These are phyloP conservation scores for Didymella lethalis DNA, from an alignment of 2,329 filamentous ascomycete genomes.

Conservation along the genomic window DNA sequence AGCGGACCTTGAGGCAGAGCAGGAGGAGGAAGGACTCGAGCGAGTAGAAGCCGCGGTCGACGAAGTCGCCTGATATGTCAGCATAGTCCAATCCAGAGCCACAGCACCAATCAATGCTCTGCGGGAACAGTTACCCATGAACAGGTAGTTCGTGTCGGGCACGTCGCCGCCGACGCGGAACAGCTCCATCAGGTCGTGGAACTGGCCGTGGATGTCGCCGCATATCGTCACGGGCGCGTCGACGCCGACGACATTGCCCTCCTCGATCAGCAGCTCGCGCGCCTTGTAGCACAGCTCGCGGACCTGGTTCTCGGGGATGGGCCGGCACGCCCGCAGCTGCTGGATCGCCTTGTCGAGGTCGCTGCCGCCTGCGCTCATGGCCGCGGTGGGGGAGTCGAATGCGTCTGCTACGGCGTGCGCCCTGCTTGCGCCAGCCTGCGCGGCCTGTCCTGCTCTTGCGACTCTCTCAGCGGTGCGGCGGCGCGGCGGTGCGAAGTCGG, in stretches of 20 bases:
- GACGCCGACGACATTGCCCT: constrained; percentile 95
- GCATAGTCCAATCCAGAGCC: too few species aligned
- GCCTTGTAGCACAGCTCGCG: constrained; percentile 98
- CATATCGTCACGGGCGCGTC: constrained; percentile 89
- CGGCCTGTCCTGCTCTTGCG: background rate
- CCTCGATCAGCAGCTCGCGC: constrained; percentile 92
- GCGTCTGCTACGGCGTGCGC: background rate
- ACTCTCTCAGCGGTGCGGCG: background rate
- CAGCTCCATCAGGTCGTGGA: constrained; percentile 96
- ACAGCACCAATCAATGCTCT: background rate
- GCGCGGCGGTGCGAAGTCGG: background rate
- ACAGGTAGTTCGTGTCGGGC: constrained; percentile 94
- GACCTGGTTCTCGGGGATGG: constrained; percentile 94
- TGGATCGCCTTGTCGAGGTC: constrained; percentile 77
- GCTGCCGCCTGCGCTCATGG: constrained; percentile 70
- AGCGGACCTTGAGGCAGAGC: constrained; percentile 94
- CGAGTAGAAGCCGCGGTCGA: constrained; percentile 97
- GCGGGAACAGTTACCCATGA: constrained; percentile 77
- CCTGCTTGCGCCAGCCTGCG: background rate
- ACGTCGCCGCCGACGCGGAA: constrained; percentile 93
- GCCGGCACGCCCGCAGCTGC: constrained; percentile 92
- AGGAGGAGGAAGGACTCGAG: constrained; percentile 96
- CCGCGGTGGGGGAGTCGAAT: background rate
- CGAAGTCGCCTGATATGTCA: constrained; percentile 77
- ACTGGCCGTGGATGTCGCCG: constrained; percentile 95